These are phyloP conservation scores for Antarctomyces pellizariae DNA, from an alignment of 495 filamentous ascomycete genomes.

Conservation along the genomic window DNA sequence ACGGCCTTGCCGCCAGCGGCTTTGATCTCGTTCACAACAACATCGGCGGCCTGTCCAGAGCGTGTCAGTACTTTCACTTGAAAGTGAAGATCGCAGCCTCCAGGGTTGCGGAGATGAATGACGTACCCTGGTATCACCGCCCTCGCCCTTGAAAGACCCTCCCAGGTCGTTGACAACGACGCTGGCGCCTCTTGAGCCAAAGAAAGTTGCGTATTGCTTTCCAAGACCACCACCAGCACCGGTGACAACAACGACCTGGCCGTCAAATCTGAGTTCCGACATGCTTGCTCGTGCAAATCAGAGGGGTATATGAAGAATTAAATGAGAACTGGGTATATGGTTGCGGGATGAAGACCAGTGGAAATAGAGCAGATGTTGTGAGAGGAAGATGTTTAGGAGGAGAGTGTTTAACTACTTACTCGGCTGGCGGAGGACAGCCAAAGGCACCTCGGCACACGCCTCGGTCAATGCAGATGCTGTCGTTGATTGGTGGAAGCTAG, in stretches of 20 bases:
- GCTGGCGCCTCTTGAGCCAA: conserved; percentile 76
- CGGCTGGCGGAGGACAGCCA: too few relatives aligned
- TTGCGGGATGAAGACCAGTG: too few relatives aligned
- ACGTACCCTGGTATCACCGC: conserved; percentile 59
- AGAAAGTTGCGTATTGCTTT: conserved; percentile 81
- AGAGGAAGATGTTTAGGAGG: too few relatives aligned
- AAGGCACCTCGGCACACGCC: too few relatives aligned
- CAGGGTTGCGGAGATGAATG: not conserved
- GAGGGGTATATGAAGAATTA: too few relatives aligned
- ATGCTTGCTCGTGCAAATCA: conserved; percentile 26
- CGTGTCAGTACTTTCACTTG: not conserved
- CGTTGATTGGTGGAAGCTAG: too few relatives aligned
- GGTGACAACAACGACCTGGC: conserved; percentile 91
- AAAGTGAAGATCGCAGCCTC: not conserved
- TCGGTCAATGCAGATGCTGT: too few relatives aligned
- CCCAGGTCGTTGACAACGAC: conserved; percentile 96
- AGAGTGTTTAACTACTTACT: too few relatives aligned
- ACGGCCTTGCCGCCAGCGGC: conserved; percentile 86
- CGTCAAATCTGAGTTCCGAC: conserved; percentile 77
- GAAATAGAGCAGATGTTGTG: too few relatives aligned
- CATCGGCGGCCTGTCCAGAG: conserved; percentile 72
- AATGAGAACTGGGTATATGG: too few relatives aligned
- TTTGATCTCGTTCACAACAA: conserved; percentile 86
- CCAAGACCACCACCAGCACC: conserved; percentile 90
- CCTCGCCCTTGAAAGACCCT: conserved; percentile 84